phyloP scores from a whole-genome alignment of 1,139 yeast species.

The Geotrichum siamense region DNA sequence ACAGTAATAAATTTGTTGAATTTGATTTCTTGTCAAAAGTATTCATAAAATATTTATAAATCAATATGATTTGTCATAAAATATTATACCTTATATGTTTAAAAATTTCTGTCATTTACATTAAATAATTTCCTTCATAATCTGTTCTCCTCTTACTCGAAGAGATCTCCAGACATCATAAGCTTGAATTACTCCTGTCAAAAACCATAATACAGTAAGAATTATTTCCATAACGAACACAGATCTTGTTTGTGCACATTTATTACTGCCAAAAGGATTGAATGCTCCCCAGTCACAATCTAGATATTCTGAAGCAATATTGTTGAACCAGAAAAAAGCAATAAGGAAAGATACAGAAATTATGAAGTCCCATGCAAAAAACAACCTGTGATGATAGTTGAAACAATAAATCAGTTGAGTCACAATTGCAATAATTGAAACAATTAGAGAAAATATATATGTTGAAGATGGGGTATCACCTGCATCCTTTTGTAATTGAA shows the following conservation, averaged over 20 bases:
- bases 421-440: conserved; percentile 26
- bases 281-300: conserved; percentile 30
- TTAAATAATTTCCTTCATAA: neutral
- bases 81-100: neutral
- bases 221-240: conserved; percentile 29
- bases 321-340: conserved; percentile 31
- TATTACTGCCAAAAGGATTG: conserved; percentile 31
- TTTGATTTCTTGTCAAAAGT: too few species aligned
- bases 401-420: conserved; percentile 32
- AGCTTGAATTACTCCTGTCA: conserved; percentile 24
- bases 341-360: conserved; percentile 28
- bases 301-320: conserved; percentile 21
- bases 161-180: conserved; percentile 15
- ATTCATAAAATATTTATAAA: too few species aligned
- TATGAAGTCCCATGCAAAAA: conserved; percentile 29
- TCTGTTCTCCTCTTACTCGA: neutral
- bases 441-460: conserved; percentile 27
- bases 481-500: conserved; percentile 21
- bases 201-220: conserved; percentile 27
- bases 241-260: conserved; percentile 31
- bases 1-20: too few species aligned
- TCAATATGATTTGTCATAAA: neutral
- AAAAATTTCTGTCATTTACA: neutral
- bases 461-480: conserved; percentile 28
- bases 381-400: conserved; percentile 24